Evolutionary conservation across 1,284 basidiomycete species (phyloP), one percentile per base, ranked within the genome.

Genomic region (Ceraceosorus guamensis): DNA sequence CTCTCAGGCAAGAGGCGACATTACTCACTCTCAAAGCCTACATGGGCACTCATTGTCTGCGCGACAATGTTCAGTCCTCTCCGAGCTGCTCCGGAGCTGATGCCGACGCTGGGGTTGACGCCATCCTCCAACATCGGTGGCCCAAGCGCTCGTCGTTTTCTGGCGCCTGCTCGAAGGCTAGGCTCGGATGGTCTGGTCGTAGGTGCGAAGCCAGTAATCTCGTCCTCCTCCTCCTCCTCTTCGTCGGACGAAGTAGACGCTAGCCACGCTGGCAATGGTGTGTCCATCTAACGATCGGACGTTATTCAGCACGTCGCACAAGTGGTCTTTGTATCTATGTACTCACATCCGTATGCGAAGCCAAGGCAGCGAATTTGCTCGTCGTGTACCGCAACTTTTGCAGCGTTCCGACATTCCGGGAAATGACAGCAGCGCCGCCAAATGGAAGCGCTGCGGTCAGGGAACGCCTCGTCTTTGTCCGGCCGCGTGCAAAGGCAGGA

Each of bases 351-450:
- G 51, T 14, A 33, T 54, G 48, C 30, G 39, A 35, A 24, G 67
- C 65, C 14, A 75, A 56, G 16, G 59, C 58, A 46, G 64, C 61
- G 50, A 72, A 69, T 56, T 73, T 75, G 46, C 48, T 47, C 52
- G 72, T 68, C 33, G 71, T 73, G 37, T 59, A 56, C 44, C 71
- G 65, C 37, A 75, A 59, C n/a, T 68, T 65, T 13, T 61, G 66
- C 14, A 75, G 47, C 5, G 68, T 72, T 3, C 57, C 61, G 30
- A 75, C 65, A 49, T 75, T 75, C 39, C 62, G 63, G 31, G 66
- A 65, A 24, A 73, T 56, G 48, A 53, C 52, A 16, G 65, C 66
- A 10, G 58, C 4, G 11, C 50, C 50, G n/a, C 50, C 50, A 52
- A 52, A 37, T 6, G 10, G n/a, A n/a, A n/a, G n/a, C n/a, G n/a